Base-by-base conservation (phyloP, 371 early-diverging fungal species). In the Zancudomyces culisetae region DNA sequence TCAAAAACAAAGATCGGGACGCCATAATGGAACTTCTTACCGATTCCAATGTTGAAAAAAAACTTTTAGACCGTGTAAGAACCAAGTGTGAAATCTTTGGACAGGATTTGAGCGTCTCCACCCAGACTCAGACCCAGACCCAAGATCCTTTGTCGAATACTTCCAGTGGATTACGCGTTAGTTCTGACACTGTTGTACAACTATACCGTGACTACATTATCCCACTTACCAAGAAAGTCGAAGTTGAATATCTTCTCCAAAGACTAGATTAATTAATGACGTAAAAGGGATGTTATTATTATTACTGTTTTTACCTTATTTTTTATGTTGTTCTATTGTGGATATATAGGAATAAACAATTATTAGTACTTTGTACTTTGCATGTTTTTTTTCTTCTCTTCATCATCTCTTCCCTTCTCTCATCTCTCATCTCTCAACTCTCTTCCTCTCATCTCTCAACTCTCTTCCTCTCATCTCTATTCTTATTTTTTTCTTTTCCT, bases 31-130 rank as follows among this genome's bases (percentile, higher is more conserved):
- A 81, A 43, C 74, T 90, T 20, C 67, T 96, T 35, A 94, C 94
- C 8, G 87, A 94, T 66, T 60, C 66, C 30, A 67, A 59, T 0
- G 94, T 94, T 1, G 97, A 96, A 60, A 77, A 74, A 27, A 71
- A 75, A 49, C 72, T 94, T 27, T 66, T 96, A 42, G 69, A 76
- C 51, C 72, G 97, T 19, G 66, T 96, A 27, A 70, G 81, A 27
- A 75, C 78, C 30, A 96, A 96, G 62, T 93, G 92, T 1, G 57
- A 83, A 29, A 82, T 85, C 13, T 96, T 90, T 63, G 97, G 97
- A 0, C 89, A 87, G 55, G 83, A 93, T 69, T 61, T 80, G 63
- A 55, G 68, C 19, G 47, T 27, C 35, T 1, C 45, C 1, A 8
- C 45, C 1, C n/a, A 15, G 18, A 15, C 2, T 3, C 22, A 15